Evolutionary conservation across 2,329 filamentous ascomycete species (phyloP).

Genomic region (Fusarium heterosporum): DNA sequence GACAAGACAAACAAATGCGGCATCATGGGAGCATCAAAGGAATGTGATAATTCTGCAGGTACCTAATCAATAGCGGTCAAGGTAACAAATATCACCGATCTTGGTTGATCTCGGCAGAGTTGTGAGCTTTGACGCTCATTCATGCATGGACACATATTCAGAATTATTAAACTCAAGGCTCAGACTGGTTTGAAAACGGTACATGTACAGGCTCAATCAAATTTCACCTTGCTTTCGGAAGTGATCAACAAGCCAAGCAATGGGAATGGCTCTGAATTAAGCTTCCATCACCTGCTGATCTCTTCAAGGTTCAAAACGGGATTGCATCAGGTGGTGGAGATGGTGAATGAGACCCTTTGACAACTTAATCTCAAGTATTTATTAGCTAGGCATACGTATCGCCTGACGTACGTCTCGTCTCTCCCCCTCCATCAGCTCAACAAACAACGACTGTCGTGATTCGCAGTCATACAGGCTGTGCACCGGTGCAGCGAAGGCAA

Average conservation of each 20-base stretch:
- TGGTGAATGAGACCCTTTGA: slow-evolving; percentile 22
- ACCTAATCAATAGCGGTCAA: background rate
- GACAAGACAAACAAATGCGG: slow-evolving; percentile 13
- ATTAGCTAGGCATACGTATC: slow-evolving; percentile 9
- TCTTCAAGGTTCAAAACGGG: background rate
- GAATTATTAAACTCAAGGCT: background rate
- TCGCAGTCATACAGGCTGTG: slow-evolving; percentile 17
- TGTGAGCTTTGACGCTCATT: background rate
- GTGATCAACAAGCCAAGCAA: slow-evolving; percentile 4
- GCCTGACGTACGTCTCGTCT: slow-evolving; percentile 8
- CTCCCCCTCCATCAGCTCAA: slow-evolving; percentile 1
- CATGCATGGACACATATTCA: background rate
- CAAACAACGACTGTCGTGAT: background rate
- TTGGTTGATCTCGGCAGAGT: background rate
- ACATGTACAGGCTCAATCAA: slow-evolving; percentile 10
- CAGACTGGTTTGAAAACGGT: slow-evolving; percentile 1
- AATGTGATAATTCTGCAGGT: background rate
- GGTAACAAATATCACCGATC: background rate
- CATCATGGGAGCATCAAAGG: slow-evolving; percentile 9
- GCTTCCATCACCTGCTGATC: slow-evolving; percentile 13
- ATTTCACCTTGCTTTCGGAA: slow-evolving; percentile 25
- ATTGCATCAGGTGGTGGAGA: slow-evolving; percentile 46
- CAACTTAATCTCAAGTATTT: slow-evolving; percentile 2
- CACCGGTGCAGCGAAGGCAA: slow-evolving; percentile 17
- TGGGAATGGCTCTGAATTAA: slow-evolving; percentile 2